A percentile compares a stretch with the other conserved stretches of the same genome.
phyloP scores from a whole-genome alignment of 768 basidiomycete species.

The Leccinum truebloodii region DNA sequence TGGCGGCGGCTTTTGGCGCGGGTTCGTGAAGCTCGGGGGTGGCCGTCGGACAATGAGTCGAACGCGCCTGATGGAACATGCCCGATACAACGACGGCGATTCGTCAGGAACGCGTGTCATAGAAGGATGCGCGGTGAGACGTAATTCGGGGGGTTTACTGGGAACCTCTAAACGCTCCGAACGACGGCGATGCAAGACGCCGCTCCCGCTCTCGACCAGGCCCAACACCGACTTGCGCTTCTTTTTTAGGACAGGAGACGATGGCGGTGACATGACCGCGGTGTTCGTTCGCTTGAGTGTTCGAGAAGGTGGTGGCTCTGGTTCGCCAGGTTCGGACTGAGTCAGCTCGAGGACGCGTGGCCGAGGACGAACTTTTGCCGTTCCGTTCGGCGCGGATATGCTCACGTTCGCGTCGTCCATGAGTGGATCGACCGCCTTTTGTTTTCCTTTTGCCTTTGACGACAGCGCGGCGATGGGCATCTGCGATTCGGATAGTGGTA shows the following conservation, averaged over 20 bases:
- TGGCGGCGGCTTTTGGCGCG: slow-evolving; percentile 60
- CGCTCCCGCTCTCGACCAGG: slow-evolving; percentile 6
- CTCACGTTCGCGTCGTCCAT: slow-evolving; percentile 10
- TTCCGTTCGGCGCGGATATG: slow-evolving; percentile 18
- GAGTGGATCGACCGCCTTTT: slow-evolving; percentile 27
- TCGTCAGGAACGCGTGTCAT: not conserved
- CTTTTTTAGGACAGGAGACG: slow-evolving; percentile 25
- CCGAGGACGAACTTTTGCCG: slow-evolving; percentile 9
- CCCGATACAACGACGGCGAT: slow-evolving; percentile 11
- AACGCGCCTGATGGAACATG: slow-evolving; percentile 54
- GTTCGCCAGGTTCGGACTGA: slow-evolving; percentile 9
- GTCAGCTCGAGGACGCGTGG: slow-evolving; percentile 3
- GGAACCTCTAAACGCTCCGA: slow-evolving; percentile 22
- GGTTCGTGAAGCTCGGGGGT: slow-evolving; percentile 60
- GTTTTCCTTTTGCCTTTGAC: slow-evolving; percentile 34
- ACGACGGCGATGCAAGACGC: slow-evolving; percentile 15
- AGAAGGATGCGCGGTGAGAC: not conserved
- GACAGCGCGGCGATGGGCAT: slow-evolving; percentile 15
- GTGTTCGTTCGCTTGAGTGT: slow-evolving; percentile 32
- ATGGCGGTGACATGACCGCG: slow-evolving; percentile 19
- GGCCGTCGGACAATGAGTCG: slow-evolving; percentile 67
- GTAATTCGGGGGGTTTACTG: slow-evolving; percentile 13
- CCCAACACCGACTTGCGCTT: slow-evolving; percentile 25
- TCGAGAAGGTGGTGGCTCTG: slow-evolving; percentile 10
- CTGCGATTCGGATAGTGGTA: slow-evolving; percentile 3